Evolutionary conservation across 768 basidiomycete species (phyloP).

Genomic region (Dendrothele bispora): DNA sequence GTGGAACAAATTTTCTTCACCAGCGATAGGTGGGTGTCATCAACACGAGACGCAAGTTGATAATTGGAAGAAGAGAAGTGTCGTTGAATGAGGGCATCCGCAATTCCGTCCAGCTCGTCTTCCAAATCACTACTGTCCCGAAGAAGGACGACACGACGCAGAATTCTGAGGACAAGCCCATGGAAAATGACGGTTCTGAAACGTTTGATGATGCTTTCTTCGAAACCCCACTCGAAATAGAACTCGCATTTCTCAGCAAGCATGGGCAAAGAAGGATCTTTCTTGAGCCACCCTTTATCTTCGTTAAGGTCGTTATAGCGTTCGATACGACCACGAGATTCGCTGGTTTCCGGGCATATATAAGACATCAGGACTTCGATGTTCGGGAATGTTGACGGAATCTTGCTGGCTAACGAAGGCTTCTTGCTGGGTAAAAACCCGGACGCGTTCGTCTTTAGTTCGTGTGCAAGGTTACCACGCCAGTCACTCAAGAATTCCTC

Average conservation of each 20-base stretch:
- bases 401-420: slow-evolving; percentile 56
- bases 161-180: too few species aligned
- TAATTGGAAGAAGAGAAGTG: background rate
- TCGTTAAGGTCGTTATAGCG: slow-evolving; percentile 29
- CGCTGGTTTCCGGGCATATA: slow-evolving; percentile 73
- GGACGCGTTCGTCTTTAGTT: slow-evolving; percentile 69
- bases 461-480: slow-evolving; percentile 56
- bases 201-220: slow-evolving; percentile 26
- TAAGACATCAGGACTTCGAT: slow-evolving; percentile 78
- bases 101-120: too few species aligned
- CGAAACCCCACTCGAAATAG: slow-evolving; percentile 91
- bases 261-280: slow-evolving; percentile 56
- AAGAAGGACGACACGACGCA: too few species aligned
- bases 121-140: too few species aligned
- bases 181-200: slow-evolving; percentile 20
- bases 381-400: slow-evolving; percentile 70
- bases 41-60: background rate
- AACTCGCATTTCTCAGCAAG: slow-evolving; percentile 83
- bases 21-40: slow-evolving; percentile 11
- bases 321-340: slow-evolving; percentile 46
- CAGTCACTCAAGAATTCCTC: too few species aligned
- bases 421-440: slow-evolving; percentile 66
- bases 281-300: slow-evolving; percentile 50
- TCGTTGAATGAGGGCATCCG: background rate
- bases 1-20: slow-evolving; percentile 33